Percentiles rank a stretch among this genome's conserved stretches.
Evolutionary conservation across 23 red algal species (phyloP).

Genomic region (Agarophyton chilense): DNA sequence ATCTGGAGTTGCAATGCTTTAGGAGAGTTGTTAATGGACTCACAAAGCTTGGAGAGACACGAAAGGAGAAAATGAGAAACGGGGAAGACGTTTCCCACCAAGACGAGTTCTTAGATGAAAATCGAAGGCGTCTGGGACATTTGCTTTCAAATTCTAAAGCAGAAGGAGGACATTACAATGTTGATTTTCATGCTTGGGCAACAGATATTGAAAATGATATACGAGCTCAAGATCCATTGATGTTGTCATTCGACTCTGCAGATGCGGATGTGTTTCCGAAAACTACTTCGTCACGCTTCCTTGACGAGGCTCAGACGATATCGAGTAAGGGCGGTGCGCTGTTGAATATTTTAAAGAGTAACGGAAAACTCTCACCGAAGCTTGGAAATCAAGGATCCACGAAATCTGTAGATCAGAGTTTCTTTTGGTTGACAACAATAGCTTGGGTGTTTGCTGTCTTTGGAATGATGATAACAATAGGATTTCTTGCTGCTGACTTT

Average conservation of each 20-base stretch:
- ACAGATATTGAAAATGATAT: slow-evolving; percentile 33
- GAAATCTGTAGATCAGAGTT: slow-evolving; percentile 18
- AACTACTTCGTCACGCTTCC: neutral
- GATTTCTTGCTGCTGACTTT: slow-evolving; percentile 56
- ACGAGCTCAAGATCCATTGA: slow-evolving; percentile 45
- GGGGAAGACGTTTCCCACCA: slow-evolving; percentile 6
- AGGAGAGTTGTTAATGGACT: slow-evolving; percentile 14
- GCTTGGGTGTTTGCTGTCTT: slow-evolving; percentile 61
- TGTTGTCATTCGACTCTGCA: slow-evolving; percentile 52
- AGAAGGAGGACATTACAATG: neutral
- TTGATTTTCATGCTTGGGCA: slow-evolving; percentile 49
- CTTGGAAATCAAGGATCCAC: neutral
- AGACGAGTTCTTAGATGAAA: slow-evolving; percentile 6
- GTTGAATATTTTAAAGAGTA: slow-evolving; percentile 14
- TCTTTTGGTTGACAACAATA: slow-evolving; percentile 39
- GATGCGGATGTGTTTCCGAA: slow-evolving; percentile 6
- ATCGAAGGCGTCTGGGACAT: neutral
- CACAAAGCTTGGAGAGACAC: neutral
- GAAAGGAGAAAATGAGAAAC: neutral
- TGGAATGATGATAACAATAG: slow-evolving; percentile 70
- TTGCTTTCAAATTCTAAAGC: slow-evolving; percentile 6
- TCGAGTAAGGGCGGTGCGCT: slow-evolving; percentile 39
- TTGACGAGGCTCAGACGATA: neutral
- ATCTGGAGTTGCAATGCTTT: slow-evolving; percentile 3
- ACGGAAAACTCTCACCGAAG: slow-evolving; percentile 17